Evolutionary conservation across 805 yeast genomes (phyloP).

Genomic region (Metschnikowia gelsemii): DNA sequence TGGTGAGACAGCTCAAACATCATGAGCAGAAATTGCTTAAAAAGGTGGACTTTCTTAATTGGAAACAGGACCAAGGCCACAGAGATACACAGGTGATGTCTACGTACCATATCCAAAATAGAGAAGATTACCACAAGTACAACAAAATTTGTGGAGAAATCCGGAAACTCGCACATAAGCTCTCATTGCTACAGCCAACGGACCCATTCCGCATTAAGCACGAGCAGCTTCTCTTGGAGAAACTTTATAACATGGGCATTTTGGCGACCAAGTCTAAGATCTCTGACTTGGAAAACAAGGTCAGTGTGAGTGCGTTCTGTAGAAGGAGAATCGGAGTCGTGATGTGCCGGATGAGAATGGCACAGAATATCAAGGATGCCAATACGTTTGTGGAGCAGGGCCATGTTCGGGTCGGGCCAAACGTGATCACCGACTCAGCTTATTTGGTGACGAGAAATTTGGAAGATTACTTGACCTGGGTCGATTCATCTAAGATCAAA

Average conservation of each 20-base stretch:
- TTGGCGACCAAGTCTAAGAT: constrained; percentile 85
- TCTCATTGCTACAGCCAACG: constrained; percentile 79
- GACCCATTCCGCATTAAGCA: constrained; percentile 88
- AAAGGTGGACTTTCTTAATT: constrained; percentile 94
- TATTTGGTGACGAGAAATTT: constrained; percentile 86
- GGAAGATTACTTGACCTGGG: constrained; percentile 98
- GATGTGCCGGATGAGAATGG: constrained; percentile 93
- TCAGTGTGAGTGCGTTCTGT: constrained; percentile 90
- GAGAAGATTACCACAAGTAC: constrained; percentile 95
- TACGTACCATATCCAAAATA: constrained; percentile 86
- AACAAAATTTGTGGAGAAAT: constrained; percentile 91
- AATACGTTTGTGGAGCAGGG: constrained; percentile 94
- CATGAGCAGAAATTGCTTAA: constrained; percentile 93
- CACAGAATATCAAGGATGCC: constrained; percentile 84
- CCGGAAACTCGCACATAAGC: constrained; percentile 79
- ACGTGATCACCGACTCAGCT: constrained; percentile 93
- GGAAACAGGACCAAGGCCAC: constrained; percentile 96
- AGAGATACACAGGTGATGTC: constrained; percentile 97
- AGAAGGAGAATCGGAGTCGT: constrained; percentile 91
- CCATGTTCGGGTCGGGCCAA: constrained; percentile 95
- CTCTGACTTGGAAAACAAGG: constrained; percentile 86
- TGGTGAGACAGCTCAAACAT: constrained; percentile 80
- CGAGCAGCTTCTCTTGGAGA: constrained; percentile 84
- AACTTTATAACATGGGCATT: constrained; percentile 85
- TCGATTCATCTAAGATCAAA: constrained; percentile 92